Percentiles rank a stretch among this genome's conserved stretches.
Evolutionary conservation across 2,329 filamentous ascomycete genomes (phyloP).

Genomic region (Magnaporthiopsis rhizophila): DNA sequence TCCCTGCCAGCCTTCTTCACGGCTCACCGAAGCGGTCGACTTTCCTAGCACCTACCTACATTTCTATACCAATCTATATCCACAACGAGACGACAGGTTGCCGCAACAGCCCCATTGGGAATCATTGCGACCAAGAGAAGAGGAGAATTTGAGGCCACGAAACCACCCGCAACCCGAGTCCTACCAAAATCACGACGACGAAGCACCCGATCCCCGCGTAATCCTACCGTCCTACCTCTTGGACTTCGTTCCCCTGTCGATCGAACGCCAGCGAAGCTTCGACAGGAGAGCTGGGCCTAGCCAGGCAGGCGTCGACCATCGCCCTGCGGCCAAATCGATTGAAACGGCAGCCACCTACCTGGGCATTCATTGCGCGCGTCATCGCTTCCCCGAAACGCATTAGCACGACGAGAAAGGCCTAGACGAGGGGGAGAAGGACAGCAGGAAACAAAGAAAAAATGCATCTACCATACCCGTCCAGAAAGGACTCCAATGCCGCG

Average conservation of each 20-base stretch:
- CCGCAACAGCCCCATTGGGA: background rate
- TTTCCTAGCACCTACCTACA: background rate
- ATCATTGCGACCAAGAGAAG: background rate
- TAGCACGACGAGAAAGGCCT: background rate
- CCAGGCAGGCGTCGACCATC: background rate
- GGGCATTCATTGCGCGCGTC: background rate
- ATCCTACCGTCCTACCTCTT: background rate
- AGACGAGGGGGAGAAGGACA: background rate
- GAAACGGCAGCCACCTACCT: no score
- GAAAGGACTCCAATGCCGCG: conserved; percentile 71
- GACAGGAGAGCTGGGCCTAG: background rate
- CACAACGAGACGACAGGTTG: background rate
- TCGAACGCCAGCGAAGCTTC: background rate
- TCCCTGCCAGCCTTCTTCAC: background rate
- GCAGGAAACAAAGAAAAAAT: conserved; percentile 36
- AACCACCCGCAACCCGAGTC: background rate
- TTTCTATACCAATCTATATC: background rate
- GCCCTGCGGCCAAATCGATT: background rate
- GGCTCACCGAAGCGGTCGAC: no score
- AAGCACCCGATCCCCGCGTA: background rate
- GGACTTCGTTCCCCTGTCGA: background rate
- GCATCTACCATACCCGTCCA: conserved; percentile 85
- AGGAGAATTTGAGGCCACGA: background rate
- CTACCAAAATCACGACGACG: background rate
- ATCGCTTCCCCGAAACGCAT: background rate